Percentiles rank a stretch among this genome's conserved stretches.
Evolutionary conservation across 2,329 filamentous ascomycete genomes (phyloP).

Genomic region (Lithohypha guttulata): DNA sequence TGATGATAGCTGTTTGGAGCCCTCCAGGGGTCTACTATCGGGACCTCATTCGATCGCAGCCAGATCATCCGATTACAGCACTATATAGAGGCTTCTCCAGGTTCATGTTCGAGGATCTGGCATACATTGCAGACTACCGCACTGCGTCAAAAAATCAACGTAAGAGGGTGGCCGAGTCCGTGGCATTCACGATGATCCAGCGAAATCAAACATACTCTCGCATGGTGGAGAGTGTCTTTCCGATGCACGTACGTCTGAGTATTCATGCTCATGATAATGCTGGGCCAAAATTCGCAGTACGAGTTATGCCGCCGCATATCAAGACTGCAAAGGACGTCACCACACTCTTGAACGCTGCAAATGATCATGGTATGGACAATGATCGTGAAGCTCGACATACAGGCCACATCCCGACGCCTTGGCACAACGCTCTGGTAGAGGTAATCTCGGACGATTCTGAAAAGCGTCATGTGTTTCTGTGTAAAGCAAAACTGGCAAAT

Average conservation of each 20-base stretch:
- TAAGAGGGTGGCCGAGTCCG: slow-evolving; percentile 27
- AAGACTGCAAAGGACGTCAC: too few species aligned
- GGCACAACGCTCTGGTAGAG: slow-evolving; percentile 28
- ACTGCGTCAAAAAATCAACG: slow-evolving; percentile 24
- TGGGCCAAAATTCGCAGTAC: slow-evolving; percentile 35
- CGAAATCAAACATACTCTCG: slow-evolving; percentile 41
- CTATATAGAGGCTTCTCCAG: slow-evolving; percentile 29
- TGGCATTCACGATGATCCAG: slow-evolving; percentile 30
- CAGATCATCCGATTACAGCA: slow-evolving; percentile 24
- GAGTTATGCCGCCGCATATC: slow-evolving; percentile 29
- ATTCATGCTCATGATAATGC: slow-evolving; percentile 38
- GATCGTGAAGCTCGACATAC: slow-evolving; percentile 16
- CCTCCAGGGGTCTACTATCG: slow-evolving; percentile 19
- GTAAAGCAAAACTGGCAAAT: not conserved
- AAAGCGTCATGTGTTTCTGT: not conserved
- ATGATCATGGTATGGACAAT: too few species aligned
- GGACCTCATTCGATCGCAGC: slow-evolving; percentile 22
- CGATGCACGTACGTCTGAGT: slow-evolving; percentile 37
- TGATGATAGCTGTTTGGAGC: slow-evolving; percentile 24
- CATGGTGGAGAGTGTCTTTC: slow-evolving; percentile 37
- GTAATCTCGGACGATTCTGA: not conserved
- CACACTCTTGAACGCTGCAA: too few species aligned
- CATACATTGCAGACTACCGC: slow-evolving; percentile 13
- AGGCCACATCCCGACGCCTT: slow-evolving; percentile 32
- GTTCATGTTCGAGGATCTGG: slow-evolving; percentile 30